Evolutionary conservation across 495 filamentous ascomycete genomes (phyloP), one percentile per base, ranked within the genome.

Genomic region (Hypoxylon crocopeplum): DNA sequence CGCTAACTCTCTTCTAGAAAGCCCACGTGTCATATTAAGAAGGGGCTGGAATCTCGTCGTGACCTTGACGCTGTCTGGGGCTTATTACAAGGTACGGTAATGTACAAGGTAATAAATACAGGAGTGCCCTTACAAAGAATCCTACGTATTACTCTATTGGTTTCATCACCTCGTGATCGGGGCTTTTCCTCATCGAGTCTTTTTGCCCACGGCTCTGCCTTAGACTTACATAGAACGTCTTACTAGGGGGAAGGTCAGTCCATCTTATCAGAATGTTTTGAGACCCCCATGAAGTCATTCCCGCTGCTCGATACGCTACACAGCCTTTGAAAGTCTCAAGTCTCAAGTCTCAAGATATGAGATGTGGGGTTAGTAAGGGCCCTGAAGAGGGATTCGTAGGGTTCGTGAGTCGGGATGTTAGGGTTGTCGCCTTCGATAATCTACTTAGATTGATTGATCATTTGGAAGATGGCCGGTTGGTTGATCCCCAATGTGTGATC

Each of bases 391-490:
- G n/a, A n/a, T 34, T 34, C 32, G 32, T 34, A 34, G 55, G 38
- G 61, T 59, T 59, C 60, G 25, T 59, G 48, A 53, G 60, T 59
- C 53, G 60, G 48, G 42, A 57, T 39, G 53, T 54, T 37, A 53
- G 36, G 51, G 15, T 48, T n/a, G 55, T 64, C 45, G 61, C 55
- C 17, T 56, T 64, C 61, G 61, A 64, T 56, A 64, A 64, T 64
- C 61, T 59, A 64, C 61, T 56, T 59, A 64, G 49, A 64, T 64
- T 64, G 61, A 59, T 53, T 57, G 30, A 58, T 64, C 61, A 64
- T 64, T 64, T 59, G 61, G 61, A 64, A 64, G 61, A 64, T 55
- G 61, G 61, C 61, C 61, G 61, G 61, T 64, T 64, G 61, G 61
- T 49, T 59, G 49, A 62, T 61, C 51, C 34, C 50, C 24, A 57